phyloP scores from a whole-genome alignment of 2,329 filamentous ascomycete species.

The Arthrobotrys megalospora region DNA sequence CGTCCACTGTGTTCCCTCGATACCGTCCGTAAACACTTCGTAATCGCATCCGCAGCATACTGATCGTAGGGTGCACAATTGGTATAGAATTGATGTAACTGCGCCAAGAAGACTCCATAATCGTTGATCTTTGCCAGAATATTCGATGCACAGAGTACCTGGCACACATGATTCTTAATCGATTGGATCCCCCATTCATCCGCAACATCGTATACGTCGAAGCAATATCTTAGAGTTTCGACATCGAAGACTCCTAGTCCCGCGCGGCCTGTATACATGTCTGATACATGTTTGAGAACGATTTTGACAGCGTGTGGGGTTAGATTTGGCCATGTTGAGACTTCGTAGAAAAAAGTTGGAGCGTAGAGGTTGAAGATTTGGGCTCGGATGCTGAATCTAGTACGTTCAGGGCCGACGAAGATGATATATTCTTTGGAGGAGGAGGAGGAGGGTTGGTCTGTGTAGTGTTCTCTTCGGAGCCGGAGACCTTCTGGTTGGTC shows the following conservation, averaged over 20 bases:
- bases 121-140: constrained; percentile 13
- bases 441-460: not conserved
- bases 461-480: not conserved
- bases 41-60: constrained; percentile 1
- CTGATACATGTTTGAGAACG: constrained; percentile 8
- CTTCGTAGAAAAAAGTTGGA: constrained; percentile 1
- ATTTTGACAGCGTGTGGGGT: constrained; percentile 22
- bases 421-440: not conserved
- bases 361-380: constrained; percentile 28
- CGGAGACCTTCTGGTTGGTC: too few relatives aligned
- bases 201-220: constrained; percentile 38
- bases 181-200: constrained; percentile 28
- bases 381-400: constrained; percentile 9
- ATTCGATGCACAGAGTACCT: not conserved
- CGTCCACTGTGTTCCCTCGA: constrained; percentile 13
- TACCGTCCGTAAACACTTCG: constrained; percentile 18
- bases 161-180: constrained; percentile 24
- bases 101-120: constrained; percentile 31
- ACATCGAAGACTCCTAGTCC: not conserved
- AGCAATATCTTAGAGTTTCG: constrained; percentile 23
- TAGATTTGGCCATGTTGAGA: constrained; percentile 25
- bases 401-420: constrained; percentile 11
- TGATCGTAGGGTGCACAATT: not conserved
- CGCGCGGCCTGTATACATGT: not conserved
- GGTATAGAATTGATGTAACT: constrained; percentile 33